phyloP scores from a whole-genome alignment of 75 land plant species.

The Selaginella tamariscina region DNA sequence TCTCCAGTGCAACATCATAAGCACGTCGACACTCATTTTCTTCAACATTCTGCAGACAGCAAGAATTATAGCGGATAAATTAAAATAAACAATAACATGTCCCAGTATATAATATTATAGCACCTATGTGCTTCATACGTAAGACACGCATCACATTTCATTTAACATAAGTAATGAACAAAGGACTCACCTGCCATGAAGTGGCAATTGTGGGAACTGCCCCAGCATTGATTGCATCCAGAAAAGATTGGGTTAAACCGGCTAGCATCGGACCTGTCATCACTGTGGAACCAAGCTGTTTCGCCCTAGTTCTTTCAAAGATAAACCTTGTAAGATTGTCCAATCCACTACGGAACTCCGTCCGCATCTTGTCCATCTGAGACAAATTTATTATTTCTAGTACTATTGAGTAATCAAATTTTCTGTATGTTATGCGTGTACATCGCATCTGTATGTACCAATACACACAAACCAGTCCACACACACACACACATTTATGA shows the following conservation, averaged over 20 bases:
- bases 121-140: too few species aligned
- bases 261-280: constrained; percentile 35
- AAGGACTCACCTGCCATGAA: constrained; percentile 28
- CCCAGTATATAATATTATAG: too few species aligned
- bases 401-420: too few species aligned
- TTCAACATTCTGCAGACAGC: constrained; percentile 25
- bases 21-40: constrained; percentile 36
- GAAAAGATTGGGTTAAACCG: constrained; percentile 29
- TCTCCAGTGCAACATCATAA: constrained; percentile 21
- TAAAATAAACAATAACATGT: neutral
- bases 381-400: neutral
- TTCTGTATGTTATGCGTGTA: too few species aligned
- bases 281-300: constrained; percentile 30
- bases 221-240: constrained; percentile 32
- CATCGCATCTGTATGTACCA: too few species aligned
- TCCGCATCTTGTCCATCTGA: constrained; percentile 26
- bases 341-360: constrained; percentile 28
- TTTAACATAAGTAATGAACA: neutral
- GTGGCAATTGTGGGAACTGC: constrained; percentile 35
- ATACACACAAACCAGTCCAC: too few species aligned
- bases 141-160: too few species aligned
- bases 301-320: constrained; percentile 27
- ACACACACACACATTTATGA: too few species aligned
- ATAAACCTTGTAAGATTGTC: constrained; percentile 23
- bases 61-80: neutral